Evolutionary conservation across 768 basidiomycete species (phyloP).

Genomic region (Suillus discolor): DNA sequence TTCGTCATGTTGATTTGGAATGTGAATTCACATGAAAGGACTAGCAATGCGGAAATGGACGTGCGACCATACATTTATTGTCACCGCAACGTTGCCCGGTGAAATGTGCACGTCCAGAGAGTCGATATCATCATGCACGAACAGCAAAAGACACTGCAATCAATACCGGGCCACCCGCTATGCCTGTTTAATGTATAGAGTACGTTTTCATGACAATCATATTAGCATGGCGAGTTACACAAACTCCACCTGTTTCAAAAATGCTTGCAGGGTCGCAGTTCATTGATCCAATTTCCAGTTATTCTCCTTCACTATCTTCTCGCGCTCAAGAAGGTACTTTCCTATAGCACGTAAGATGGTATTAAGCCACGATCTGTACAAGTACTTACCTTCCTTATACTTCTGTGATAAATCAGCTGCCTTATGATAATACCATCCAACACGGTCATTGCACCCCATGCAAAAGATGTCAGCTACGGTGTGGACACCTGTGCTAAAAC

Average conservation of each 20-base stretch:
- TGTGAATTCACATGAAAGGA: not conserved
- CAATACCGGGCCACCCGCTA: not conserved
- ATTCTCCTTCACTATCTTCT: slow-evolving; percentile 82
- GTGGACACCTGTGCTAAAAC: slow-evolving; percentile 71
- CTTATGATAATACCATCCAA: slow-evolving; percentile 86
- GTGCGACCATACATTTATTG: not conserved
- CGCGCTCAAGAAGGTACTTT: slow-evolving; percentile 80
- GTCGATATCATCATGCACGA: not conserved
- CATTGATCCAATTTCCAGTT: slow-evolving; percentile 67
- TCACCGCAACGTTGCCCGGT: not conserved
- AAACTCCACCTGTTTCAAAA: not conserved
- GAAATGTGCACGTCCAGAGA: not conserved
- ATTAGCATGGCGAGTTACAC: not conserved
- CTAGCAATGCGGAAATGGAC: not conserved
- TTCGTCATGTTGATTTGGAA: not conserved
- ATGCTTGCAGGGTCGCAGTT: not conserved
- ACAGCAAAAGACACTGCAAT: not conserved
- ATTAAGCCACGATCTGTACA: not conserved
- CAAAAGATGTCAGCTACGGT: slow-evolving; percentile 83
- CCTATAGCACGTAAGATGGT: slow-evolving; percentile 41
- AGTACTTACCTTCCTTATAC: slow-evolving; percentile 75
- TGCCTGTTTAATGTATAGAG: not conserved
- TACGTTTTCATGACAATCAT: not conserved
- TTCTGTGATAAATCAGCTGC: slow-evolving; percentile 77
- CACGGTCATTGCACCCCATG: slow-evolving; percentile 72